Evolutionary conservation across 2,329 filamentous ascomycete species (phyloP), one percentile per base, ranked within the genome.

Genomic region (Talaromyces sp.): DNA sequence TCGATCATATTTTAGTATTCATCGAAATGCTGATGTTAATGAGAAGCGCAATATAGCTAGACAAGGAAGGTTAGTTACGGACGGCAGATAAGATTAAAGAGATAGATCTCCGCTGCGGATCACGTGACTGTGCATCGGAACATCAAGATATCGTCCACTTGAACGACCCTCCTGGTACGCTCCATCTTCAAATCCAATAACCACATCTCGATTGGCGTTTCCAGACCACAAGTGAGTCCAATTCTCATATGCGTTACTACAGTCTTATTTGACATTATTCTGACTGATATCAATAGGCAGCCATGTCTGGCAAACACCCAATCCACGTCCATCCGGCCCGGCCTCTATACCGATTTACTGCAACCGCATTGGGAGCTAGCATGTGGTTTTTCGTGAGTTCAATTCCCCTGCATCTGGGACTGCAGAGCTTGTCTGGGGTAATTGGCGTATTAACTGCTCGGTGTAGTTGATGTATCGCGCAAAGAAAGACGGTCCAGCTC

Each of bases 311-410:
- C 60, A 73, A 72, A 62, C 75, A 77, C 63, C 75, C 75, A 36
- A 73, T 77, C 58, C 73, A 77, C 64, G 66, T 88, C 70, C 85
- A 83, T 70, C 83, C 81, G 35, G 81, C 77, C 51, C 80, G 84
- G 62, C 85, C 84, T 46, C 70, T 96, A 64, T 96, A 97, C 80
- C 85, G 90, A 72, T 88, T 93, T 75, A 84, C 87, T 59, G 93
- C 89, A 48, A 97, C 91, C 45, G 89, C 87, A 62, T 81, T 99
- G 63, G 89, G 91, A 66, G 94, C 94, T 57, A 89, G 89, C 78
- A 99, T 97, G 94, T 99, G 94, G 94, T 97, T 99, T 79, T 99
- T 94, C 76, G 92, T 97, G 84, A 71, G 88, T 80, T 11, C 15
- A 11, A 9, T 25, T 17, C 13, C 28, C 22, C 22, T 46, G 9